Conservation (phyloP, 2,329 filamentous ascomycete species). For the Epichloe brachyelytri region DNA sequence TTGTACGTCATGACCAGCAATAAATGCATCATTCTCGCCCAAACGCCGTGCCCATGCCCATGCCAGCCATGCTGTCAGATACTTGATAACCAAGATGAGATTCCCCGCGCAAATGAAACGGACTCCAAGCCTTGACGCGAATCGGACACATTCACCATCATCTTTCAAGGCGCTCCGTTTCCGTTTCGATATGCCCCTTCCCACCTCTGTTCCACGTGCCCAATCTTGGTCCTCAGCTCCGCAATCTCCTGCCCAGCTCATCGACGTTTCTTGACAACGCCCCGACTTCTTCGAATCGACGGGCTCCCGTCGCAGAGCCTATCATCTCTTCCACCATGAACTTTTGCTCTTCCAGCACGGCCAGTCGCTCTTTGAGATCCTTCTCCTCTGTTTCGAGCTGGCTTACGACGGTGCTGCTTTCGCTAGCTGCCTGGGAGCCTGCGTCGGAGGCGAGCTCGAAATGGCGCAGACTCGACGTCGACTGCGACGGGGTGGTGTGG, state of each 20-base stretch:
- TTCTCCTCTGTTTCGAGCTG: conserved; percentile 72
- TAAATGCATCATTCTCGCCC: not conserved
- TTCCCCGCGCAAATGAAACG: too few relatives aligned
- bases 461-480: conserved; percentile 29
- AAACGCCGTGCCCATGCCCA: conserved; percentile 14
- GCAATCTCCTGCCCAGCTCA: conserved; percentile 73
- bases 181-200: conserved; percentile 34
- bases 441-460: conserved; percentile 36
- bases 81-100: too few relatives aligned
- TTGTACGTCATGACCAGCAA: not conserved
- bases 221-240: conserved; percentile 49
- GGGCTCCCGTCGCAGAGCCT: conserved; percentile 56
- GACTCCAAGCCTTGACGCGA: too few relatives aligned
- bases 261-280: conserved; percentile 69
- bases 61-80: conserved; percentile 12
- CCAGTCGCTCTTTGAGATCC: conserved; percentile 62
- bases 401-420: conserved; percentile 40
- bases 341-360: conserved; percentile 81
- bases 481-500: conserved; percentile 22
- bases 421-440: conserved; percentile 30
- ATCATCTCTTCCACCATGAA: conserved; percentile 86
- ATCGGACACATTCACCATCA: not conserved
- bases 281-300: conserved; percentile 77
- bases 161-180: conserved; percentile 8
- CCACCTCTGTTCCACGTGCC: conserved; percentile 49